Percentiles rank a stretch among this genome's conserved stretches.
Evolutionary conservation across 129 eudicot species (phyloP).

Genomic region (Tagetes erecta): DNA sequence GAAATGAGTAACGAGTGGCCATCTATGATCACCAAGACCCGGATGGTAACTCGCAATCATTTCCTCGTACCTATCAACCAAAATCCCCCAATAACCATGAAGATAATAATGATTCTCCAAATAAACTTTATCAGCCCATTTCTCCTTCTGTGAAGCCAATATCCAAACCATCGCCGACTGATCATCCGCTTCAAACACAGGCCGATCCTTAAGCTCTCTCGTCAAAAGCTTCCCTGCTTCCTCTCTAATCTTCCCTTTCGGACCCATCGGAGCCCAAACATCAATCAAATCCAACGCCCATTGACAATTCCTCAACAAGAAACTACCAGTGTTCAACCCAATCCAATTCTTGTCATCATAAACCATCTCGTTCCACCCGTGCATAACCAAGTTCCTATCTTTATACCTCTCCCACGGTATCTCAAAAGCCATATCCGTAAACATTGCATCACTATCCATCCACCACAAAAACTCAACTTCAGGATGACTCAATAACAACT

Average conservation of each 20-base stretch:
- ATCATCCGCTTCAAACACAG: conserved; percentile 96
- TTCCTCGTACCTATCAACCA: conserved; percentile 85
- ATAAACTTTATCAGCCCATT: conserved; percentile 81
- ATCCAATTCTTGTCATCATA: conserved; percentile 86
- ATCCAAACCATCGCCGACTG: conserved; percentile 94
- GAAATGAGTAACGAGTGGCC: conserved; percentile 97
- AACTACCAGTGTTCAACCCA: conserved; percentile 87
- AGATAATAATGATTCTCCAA: conserved; percentile 72
- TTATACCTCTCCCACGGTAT: conserved; percentile 84
- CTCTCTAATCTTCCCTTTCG: conserved; percentile 69
- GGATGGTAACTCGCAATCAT: conserved; percentile 76
- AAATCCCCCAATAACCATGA: conserved; percentile 94
- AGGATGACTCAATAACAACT: conserved; percentile 74
- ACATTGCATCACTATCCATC: conserved; percentile 98
- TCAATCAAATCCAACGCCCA: conserved; percentile 89
- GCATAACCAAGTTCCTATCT: conserved; percentile 64
- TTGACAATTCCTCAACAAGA: conserved; percentile 70
- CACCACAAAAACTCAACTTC: conserved; percentile 91
- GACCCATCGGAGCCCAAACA: conserved; percentile 94
- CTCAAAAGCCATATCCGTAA: conserved; percentile 89
- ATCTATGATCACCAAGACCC: conserved; percentile 85
- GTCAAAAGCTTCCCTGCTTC: conserved; percentile 86
- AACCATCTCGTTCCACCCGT: conserved; percentile 84
- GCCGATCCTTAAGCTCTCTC: conserved; percentile 69
- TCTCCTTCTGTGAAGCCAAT: conserved; percentile 65